Conservation (phyloP, 1,284 basidiomycete genomes). For the Tilletia walkeri region DNA sequence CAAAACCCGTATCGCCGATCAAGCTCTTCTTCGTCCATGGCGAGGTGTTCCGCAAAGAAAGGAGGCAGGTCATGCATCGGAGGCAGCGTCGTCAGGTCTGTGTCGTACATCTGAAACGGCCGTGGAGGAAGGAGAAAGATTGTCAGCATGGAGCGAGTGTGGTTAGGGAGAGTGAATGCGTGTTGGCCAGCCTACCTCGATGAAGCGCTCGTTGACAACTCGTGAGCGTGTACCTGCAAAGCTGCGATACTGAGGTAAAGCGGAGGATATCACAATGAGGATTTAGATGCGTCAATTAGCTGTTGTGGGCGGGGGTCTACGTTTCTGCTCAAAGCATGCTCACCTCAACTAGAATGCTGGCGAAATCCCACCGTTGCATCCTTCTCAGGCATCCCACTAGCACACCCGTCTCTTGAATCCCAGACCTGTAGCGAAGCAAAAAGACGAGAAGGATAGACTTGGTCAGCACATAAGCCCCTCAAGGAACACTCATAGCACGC, state of each 20-base stretch:
- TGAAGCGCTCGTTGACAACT: conserved; percentile 48
- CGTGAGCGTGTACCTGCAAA: conserved; percentile 48
- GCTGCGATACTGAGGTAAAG: conserved; percentile 32
- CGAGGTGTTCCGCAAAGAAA: conserved; percentile 42
- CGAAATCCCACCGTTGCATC: conserved; percentile 51
- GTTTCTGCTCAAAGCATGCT: background rate
- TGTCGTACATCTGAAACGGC: conserved; percentile 42
- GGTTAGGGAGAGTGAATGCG: background rate
- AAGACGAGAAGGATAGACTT: no score
- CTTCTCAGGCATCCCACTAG: conserved; percentile 49
- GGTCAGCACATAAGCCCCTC: background rate
- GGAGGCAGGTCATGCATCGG: conserved; percentile 32
- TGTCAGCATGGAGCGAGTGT: no score
- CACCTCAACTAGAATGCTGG: conserved; percentile 46
- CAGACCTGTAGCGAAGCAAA: conserved; percentile 25
- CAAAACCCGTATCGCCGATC: conserved; percentile 21
- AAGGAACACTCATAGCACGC: background rate
- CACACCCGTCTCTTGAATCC: conserved; percentile 50
- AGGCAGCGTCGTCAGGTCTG: conserved; percentile 46
- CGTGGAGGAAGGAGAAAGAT: background rate
- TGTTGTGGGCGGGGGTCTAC: no score
- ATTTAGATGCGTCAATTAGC: background rate
- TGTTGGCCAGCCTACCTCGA: conserved; percentile 29
- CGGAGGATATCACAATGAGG: background rate
- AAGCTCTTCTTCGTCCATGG: conserved; percentile 32